phyloP scores from a whole-genome alignment of 2,329 filamentous ascomycete species.

The Colletotrichum acutatum region DNA sequence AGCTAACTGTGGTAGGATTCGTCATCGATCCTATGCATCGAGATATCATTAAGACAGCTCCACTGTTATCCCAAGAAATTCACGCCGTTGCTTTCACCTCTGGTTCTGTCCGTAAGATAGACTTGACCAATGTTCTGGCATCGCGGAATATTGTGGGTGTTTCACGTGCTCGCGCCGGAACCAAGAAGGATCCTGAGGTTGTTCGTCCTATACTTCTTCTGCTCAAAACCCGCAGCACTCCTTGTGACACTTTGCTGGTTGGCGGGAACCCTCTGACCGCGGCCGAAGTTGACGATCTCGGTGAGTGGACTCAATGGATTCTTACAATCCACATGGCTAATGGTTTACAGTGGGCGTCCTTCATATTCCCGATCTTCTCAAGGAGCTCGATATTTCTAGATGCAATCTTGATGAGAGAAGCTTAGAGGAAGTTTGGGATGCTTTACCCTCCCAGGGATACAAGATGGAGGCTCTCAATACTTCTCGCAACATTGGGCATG shows the following conservation, averaged over 20 bases:
- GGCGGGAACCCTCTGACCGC: constrained; percentile 60
- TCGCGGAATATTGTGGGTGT: constrained; percentile 28
- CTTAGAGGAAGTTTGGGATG: constrained; percentile 59
- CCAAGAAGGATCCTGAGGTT: constrained; percentile 49
- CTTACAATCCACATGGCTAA: background rate
- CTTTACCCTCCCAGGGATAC: constrained; percentile 56
- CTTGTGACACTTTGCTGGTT: constrained; percentile 63
- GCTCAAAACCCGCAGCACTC: constrained; percentile 56
- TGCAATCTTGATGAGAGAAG: constrained; percentile 63
- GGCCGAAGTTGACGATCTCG: constrained; percentile 60
- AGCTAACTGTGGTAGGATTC: constrained; percentile 17
- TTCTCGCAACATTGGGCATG: constrained; percentile 63
- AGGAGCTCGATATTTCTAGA: constrained; percentile 60
- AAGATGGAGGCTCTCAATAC: constrained; percentile 61
- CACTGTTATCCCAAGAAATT: constrained; percentile 66
- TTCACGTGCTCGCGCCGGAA: constrained; percentile 20
- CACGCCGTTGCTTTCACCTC: constrained; percentile 67
- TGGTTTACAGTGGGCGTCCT: constrained; percentile 41
- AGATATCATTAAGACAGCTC: constrained; percentile 49
- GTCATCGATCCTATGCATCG: constrained; percentile 33
- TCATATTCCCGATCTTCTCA: constrained; percentile 47
- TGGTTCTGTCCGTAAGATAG: constrained; percentile 65
- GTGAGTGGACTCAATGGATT: constrained; percentile 43
- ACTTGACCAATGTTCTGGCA: constrained; percentile 57
- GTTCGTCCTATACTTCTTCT: constrained; percentile 61